Evolutionary conservation across 768 basidiomycete species (phyloP).

Genomic region (Gelatoporia subvermispora): DNA sequence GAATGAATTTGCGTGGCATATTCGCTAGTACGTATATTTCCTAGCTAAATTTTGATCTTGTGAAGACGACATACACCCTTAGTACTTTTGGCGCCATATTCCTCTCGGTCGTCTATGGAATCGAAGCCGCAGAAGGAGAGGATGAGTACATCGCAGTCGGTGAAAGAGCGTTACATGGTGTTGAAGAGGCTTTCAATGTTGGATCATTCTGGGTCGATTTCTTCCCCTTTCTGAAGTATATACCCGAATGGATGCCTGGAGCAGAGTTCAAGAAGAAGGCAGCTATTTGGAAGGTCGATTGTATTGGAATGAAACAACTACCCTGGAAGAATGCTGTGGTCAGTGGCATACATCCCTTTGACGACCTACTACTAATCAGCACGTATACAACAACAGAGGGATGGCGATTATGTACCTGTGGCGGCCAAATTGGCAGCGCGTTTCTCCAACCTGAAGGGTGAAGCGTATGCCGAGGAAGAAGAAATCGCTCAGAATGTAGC

Average conservation of each 20-base stretch:
- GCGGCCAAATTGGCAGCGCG: no score
- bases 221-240: constrained; percentile 4
- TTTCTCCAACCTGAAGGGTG: no score
- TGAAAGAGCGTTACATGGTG: not conserved
- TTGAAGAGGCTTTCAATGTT: not conserved
- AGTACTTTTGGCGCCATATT: constrained; percentile 27
- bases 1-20: constrained; percentile 32
- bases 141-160: not conserved
- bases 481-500: constrained; percentile 58
- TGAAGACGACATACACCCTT: constrained; percentile 2
- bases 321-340: no score
- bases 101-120: no score
- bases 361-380: no score
- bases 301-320: no score
- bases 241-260: constrained; percentile 6
- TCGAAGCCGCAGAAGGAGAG: no score
- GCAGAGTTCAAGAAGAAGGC: constrained; percentile 3
- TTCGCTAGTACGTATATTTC: constrained; percentile 30
- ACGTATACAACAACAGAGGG: no score
- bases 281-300: constrained; percentile 4
- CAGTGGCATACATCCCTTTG: no score
- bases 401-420: no score
- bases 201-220: constrained; percentile 1
- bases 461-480: constrained; percentile 38
- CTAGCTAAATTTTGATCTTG: not conserved